Base-by-base conservation (phyloP, 257 asterid species). In the Solanum gandarillasii region DNA sequence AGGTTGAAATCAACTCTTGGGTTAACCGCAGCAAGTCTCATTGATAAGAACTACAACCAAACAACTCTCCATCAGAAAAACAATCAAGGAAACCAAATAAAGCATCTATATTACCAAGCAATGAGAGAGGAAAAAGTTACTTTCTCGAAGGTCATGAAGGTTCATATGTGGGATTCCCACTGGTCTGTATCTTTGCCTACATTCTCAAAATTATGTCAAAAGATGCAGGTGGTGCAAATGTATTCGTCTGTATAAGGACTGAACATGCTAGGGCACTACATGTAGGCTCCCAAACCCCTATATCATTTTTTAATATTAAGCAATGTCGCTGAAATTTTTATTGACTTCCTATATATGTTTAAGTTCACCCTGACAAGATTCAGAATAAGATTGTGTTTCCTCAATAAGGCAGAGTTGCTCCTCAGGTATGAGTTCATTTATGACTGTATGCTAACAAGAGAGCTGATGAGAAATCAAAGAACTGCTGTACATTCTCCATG, bases 1-100 rank as follows among this genome's bases (percentile, higher is more conserved):
- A 95, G 88, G 91, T 94, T 94, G 91, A 93, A 91, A 90, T 94
- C 96, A 84, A 91, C 92, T 89, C 96, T 91, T 1, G 99, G 97
- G 92, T 94, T 94, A 68, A 91, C 98, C 62, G 98, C 93, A 90
- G 99, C 98, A 65, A 96, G 98, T 91, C 94, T 94, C 99, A 96
- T 95, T n/a, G 99, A 95, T 71, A 96, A 91, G 89, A 94, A 94
- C 97, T 94, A 94, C 78, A 91, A 68, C 86, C 88, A 89, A 55
- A 78, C 82, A 88, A 89, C 83, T 79, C 86, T 27, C 18, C 31
- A 43, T 87, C 87, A 87, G 86, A 35, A 87, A 87, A 43, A 87
- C 7, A 48, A 81, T 48, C n/a, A 29, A 9, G 25, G 41, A 36
- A 81, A 27, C 85, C 39, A 27, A 27, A 2, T 43, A 9, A 27